Conservation (phyloP, 176 grass and related monocot species). For the Phragmites australis region DNA sequence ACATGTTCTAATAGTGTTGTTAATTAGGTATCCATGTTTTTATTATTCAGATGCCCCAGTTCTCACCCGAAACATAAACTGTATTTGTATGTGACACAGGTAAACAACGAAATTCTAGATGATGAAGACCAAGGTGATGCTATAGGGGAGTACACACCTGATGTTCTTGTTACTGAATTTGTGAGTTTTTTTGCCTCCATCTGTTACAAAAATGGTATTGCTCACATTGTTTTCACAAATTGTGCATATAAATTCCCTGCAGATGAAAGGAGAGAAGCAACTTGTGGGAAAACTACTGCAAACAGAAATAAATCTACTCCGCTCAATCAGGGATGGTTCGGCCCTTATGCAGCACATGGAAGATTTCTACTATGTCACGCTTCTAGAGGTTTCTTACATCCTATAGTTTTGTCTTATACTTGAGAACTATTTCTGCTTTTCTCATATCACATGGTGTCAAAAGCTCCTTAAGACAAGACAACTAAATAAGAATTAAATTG, state of each 20-base stretch:
- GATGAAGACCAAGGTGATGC: constrained; percentile 70
- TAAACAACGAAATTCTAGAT: constrained; percentile 50
- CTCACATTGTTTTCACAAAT: constrained; percentile 25
- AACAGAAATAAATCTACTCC: constrained; percentile 93
- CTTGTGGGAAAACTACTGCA: constrained; percentile 87
- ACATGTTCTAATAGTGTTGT: constrained; percentile 3
- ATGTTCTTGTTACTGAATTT: constrained; percentile 87
- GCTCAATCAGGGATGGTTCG: constrained; percentile 88
- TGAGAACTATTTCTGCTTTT: constrained; percentile 26
- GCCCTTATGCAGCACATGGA: constrained; percentile 99
- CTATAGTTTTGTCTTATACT: constrained; percentile 12
- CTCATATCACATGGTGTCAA: constrained; percentile 14
- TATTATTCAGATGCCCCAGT: neutral
- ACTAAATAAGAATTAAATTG: constrained; percentile 25
- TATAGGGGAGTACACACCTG: constrained; percentile 90
- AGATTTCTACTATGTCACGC: constrained; percentile 96
- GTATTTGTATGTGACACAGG: constrained; percentile 44
- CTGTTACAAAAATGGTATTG: constrained; percentile 3
- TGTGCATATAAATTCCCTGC: constrained; percentile 37
- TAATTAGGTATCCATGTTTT: constrained; percentile 1
- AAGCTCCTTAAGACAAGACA: constrained; percentile 14
- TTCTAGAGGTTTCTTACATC: constrained; percentile 71
- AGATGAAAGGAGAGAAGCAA: constrained; percentile 97
- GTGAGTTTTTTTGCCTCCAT: constrained; percentile 54
- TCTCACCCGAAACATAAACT: constrained; percentile 8